Evolutionary conservation across 345 rosid genomes (phyloP), one percentile per base, ranked within the genome.

Genomic region (Moricandia arvensis): DNA sequence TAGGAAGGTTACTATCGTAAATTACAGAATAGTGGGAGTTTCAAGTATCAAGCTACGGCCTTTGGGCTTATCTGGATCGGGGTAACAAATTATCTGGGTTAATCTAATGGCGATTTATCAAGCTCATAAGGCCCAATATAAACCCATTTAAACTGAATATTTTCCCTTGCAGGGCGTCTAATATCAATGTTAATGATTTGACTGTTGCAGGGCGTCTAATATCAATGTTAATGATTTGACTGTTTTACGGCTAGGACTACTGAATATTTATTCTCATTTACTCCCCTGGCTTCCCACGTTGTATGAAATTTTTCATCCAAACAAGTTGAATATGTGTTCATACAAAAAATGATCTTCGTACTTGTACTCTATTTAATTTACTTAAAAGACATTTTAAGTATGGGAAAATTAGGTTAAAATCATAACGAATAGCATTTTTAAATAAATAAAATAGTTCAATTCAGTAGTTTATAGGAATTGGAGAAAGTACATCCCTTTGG

Each of bases 81-180:
- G 12, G 35, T 65, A 37, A 21, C 58, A 73, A 5, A 30, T 54
- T 38, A 11, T 17, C 12, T 37, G 21, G 43, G 43, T 5, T 73
- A 0, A 35, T 34, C 11, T 11, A 6, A 35, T 53, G 3, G 63
- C 8, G 15, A 8, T 21, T 16, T 41, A 43, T 15, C 16, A 73
- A 63, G 53, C 64, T n/a, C 34, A 13, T 18, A n/a, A 58, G 54
- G 67, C 60, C 72, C 53, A 59, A 24, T 59, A 59, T 6, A 41
- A 31, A 59, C 26, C 65, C 59, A 59, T 21, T 38, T 35, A 21
- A 24, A 61, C 8, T 55, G 2, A 21, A 4, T 59, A 55, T 47
- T 47, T 47, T 47, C 16, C n/a, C n/a, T 27, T 3, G 3, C 1
- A 3, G 3, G 29, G 5, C 5, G 13, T 45, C 13, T 45, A 17